phyloP scores from a whole-genome alignment of 371 early-diverging fungal genomes.

The Saksenaea oblongispora region DNA sequence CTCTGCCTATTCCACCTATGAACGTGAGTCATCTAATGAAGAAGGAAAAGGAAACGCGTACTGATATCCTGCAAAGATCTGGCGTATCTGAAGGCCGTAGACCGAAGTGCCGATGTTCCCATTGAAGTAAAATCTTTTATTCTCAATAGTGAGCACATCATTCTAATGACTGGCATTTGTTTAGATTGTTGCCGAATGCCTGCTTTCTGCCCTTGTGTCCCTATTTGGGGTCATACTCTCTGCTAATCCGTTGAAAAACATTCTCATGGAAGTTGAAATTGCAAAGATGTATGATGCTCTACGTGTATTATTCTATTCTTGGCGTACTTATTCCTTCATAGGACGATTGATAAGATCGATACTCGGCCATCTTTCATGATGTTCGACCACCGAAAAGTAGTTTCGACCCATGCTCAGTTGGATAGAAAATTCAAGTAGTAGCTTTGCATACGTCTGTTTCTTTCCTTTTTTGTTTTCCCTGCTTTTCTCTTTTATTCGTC shows the following conservation, averaged over 20 bases:
- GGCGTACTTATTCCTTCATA: conserved; percentile 17
- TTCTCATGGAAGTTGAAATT: conserved; percentile 64
- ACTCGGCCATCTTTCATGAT: conserved; percentile 65
- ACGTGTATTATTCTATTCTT: neutral
- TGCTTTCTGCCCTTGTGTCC: conserved; percentile 37
- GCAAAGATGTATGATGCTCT: conserved; percentile 45
- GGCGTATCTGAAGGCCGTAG: conserved; percentile 67
- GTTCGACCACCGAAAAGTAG: conserved; percentile 59
- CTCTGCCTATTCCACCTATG: conserved; percentile 71
- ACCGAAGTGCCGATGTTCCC: conserved; percentile 57
- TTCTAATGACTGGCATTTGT: neutral
- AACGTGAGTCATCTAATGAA: conserved; percentile 48
- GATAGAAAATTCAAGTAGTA: conserved; percentile 26
- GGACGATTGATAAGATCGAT: conserved; percentile 67
- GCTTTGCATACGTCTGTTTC: conserved; percentile 1
- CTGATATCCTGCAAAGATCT: conserved; percentile 46
- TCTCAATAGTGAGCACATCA: neutral
- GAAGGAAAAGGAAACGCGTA: neutral
- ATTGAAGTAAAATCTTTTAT: conserved; percentile 48
- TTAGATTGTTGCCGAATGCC: conserved; percentile 44
- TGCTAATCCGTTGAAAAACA: conserved; percentile 62
- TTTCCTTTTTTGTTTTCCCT: conserved; percentile 1
- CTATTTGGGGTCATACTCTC: conserved; percentile 47
- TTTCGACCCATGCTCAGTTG: conserved; percentile 37
- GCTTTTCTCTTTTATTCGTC: neutral